Evolutionary conservation across 257 asterid species (phyloP).

Genomic region (Linaria vulgaris): DNA sequence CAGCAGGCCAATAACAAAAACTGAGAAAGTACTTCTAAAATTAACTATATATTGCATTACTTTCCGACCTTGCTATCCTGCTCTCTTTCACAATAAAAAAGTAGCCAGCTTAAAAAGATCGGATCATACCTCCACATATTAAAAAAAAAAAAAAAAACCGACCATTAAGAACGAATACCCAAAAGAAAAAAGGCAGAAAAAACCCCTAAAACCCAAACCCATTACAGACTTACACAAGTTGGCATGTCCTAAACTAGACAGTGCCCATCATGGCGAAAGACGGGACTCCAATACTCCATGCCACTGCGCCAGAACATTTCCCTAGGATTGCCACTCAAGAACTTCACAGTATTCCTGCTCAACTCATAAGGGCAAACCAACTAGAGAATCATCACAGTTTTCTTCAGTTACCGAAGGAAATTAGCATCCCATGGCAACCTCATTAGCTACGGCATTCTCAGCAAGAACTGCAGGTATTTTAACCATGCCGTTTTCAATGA

Average conservation of each 20-base stretch:
- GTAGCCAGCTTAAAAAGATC: slow-evolving; percentile 29
- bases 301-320: slow-evolving; percentile 3
- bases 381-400: background rate
- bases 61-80: slow-evolving; percentile 27
- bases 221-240: slow-evolving; percentile 14
- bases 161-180: slow-evolving; percentile 9
- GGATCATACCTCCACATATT: slow-evolving; percentile 20
- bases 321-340: slow-evolving; percentile 11
- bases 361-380: slow-evolving; percentile 18
- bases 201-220: slow-evolving; percentile 33
- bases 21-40: too few relatives aligned
- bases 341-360: background rate
- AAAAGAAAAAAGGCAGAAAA: slow-evolving; percentile 1
- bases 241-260: slow-evolving; percentile 36
- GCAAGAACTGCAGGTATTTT: slow-evolving; percentile 28
- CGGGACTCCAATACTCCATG: slow-evolving; percentile 7
- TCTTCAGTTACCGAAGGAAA: slow-evolving; percentile 1
- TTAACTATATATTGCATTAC: slow-evolving; percentile 23
- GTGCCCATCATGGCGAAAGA: slow-evolving; percentile 30
- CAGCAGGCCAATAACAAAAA: too few relatives aligned
- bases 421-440: slow-evolving; percentile 51
- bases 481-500: slow-evolving; percentile 23
- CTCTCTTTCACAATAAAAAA: slow-evolving; percentile 28
- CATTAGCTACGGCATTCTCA: slow-evolving; percentile 42
- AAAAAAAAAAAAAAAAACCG: background rate